Evolutionary conservation across 2,329 filamentous ascomycete genomes (phyloP), one percentile per base, ranked within the genome.

Genomic region (Pseudophaeomoniella oleicola): DNA sequence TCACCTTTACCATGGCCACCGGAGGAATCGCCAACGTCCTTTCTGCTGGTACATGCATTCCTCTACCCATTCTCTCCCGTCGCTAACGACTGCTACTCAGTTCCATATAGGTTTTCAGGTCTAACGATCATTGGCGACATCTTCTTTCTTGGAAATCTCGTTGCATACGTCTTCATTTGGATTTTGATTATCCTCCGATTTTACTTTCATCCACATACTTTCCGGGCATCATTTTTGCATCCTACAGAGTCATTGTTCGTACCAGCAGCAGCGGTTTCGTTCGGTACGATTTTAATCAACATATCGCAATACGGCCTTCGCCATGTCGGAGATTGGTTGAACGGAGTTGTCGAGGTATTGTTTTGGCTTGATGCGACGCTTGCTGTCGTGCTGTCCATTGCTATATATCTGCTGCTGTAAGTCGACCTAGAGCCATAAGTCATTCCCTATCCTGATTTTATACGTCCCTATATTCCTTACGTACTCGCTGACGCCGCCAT

Each of bases 221-320:
- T 88, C 50, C 68, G 67, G 39, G 65, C 72, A 11, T 84, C 80
- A 0, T 79, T 90, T 41, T 63, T 75, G 4, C 82, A 88, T 57
- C 81, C 82, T 10, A 77, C 79, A 0, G 84, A 92, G 51, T 80
- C 75, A 6, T 64, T 88, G 0, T 90, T 88, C 51, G 75, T 84
- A 12, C 81, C 81, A 0, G 72, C 82, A 1, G 73, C 66, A 3
- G 60, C 67, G 6, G 74, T 81, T 39, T 84, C 79, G 12, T 69
- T 81, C 42, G 82, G 78, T 15, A 84, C 84, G 30, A 73, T 87
- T 18, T 63, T 85, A 46, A 83, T 84, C 49, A 88, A 85, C 44
- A 72, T 81, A 18, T 80, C 77, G 30, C 75, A 90, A 51, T 90
- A 86, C 51, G 83, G 81, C 1, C 63, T 75, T 4, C 63, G 67